Evolutionary conservation across 2,329 filamentous ascomycete species (phyloP).

Genomic region (Sclerotinia sclerotiorum): DNA sequence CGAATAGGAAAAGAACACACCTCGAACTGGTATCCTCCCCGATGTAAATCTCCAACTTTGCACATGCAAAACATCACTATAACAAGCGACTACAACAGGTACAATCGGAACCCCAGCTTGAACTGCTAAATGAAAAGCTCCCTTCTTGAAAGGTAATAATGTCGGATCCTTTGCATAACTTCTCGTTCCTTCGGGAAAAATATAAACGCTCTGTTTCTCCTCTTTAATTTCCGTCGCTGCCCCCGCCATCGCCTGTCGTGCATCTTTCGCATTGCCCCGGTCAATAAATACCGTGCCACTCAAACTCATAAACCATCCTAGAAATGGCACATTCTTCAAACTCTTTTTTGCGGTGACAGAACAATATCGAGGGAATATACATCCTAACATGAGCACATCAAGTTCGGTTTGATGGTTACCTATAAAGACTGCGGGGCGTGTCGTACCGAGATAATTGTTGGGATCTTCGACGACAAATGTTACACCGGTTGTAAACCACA

Average conservation of each 20-base stretch:
- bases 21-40: constrained; percentile 72
- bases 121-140: constrained; percentile 92
- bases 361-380: constrained; percentile 87
- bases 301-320: constrained; percentile 92
- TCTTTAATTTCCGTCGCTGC: constrained; percentile 77
- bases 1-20: constrained; percentile 46
- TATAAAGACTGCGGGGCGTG: constrained; percentile 83
- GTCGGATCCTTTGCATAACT: constrained; percentile 81
- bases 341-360: constrained; percentile 90
- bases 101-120: constrained; percentile 93
- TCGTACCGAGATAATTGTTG: constrained; percentile 52
- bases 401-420: constrained; percentile 96
- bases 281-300: constrained; percentile 95
- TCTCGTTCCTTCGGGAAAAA: constrained; percentile 90
- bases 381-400: constrained; percentile 87
- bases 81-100: constrained; percentile 78
- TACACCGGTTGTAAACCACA: constrained; percentile 74
- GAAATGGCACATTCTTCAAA: constrained; percentile 74
- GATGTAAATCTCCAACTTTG: constrained; percentile 64
- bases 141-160: constrained; percentile 97
- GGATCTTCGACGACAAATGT: constrained; percentile 73
- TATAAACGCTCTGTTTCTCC: constrained; percentile 74
- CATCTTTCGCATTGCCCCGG: constrained; percentile 77
- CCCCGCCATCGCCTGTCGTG: constrained; percentile 79
- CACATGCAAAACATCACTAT: constrained; percentile 68